phyloP scores from a whole-genome alignment of 352 stramenopile species.

The Phytophthora colocasiae region DNA sequence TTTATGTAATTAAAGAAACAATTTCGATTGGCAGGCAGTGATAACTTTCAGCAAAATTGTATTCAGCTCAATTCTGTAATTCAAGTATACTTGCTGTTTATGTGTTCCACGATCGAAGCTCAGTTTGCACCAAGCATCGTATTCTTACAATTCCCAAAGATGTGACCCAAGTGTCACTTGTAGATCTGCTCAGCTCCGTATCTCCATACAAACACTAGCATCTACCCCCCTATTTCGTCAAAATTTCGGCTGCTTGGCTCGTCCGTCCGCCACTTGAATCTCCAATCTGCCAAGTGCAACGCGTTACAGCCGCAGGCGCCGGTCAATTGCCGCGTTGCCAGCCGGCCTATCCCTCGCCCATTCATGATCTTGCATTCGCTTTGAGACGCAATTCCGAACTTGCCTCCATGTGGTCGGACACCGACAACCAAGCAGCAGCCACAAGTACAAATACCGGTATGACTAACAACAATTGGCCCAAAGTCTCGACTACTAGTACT shows the following conservation, averaged over 20 bases:
- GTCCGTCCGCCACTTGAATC: constrained; percentile 35
- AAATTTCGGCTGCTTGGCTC: constrained; percentile 3
- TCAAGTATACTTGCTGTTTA: constrained; percentile 11
- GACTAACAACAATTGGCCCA: constrained; percentile 2
- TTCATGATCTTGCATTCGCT: constrained; percentile 19
- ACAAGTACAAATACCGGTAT: neutral
- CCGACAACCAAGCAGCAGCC: constrained; percentile 2
- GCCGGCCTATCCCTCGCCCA: constrained; percentile 14
- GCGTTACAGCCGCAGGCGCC: constrained; percentile 21
- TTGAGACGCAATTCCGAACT: constrained; percentile 30
- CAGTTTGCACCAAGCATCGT: constrained; percentile 17
- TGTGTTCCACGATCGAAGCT: neutral
- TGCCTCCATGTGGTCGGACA: constrained; percentile 22
- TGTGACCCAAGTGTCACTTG: constrained; percentile 3
- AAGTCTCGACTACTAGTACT: neutral
- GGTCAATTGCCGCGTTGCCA: constrained; percentile 3
- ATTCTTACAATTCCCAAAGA: constrained; percentile 25
- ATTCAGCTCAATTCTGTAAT: neutral
- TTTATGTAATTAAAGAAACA: constrained; percentile 2
- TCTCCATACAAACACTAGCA: constrained; percentile 16
- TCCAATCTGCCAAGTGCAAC: constrained; percentile 29
- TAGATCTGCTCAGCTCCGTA: constrained; percentile 9
- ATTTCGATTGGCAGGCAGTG: neutral
- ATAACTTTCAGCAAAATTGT: neutral
- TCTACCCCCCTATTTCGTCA: neutral